Conservation (phyloP, 2,329 filamentous ascomycete species). For the Helicocarpus griseus region DNA sequence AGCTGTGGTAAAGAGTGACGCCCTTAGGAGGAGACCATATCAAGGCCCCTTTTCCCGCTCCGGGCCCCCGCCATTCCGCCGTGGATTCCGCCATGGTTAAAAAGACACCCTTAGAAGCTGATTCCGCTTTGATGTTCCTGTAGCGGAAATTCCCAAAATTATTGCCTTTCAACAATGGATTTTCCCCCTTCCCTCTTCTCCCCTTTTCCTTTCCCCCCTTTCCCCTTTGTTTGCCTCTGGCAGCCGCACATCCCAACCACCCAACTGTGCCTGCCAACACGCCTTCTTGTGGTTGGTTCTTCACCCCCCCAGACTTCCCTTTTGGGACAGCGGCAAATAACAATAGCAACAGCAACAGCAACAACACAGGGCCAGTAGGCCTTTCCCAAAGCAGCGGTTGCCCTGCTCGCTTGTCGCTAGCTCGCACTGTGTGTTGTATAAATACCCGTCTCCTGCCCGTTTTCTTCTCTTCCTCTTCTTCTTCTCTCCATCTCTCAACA, state of each 20-base stretch:
- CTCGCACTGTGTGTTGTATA: conserved; percentile 7
- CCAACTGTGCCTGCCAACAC: neutral
- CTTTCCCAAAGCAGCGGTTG: neutral
- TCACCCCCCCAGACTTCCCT: neutral
- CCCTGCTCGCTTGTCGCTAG: conserved; percentile 1
- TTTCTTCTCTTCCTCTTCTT: conserved; percentile 1
- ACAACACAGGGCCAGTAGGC: too few relatives aligned
- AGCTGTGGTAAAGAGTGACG: too few relatives aligned
- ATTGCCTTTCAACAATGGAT: neutral
- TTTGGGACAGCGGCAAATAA: neutral
- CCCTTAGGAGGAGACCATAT: too few relatives aligned
- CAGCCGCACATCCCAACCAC: too few relatives aligned
- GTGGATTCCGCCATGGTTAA: neutral
- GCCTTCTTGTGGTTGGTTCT: neutral
- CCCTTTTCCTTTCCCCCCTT: too few relatives aligned
- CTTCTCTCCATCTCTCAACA: neutral
- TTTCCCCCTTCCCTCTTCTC: too few relatives aligned
- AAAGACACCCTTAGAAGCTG: neutral
- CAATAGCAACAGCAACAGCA: too few relatives aligned
- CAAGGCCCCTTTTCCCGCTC: neutral
- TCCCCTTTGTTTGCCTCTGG: too few relatives aligned
- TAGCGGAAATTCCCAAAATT: neutral
- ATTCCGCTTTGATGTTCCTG: neutral
- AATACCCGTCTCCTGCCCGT: conserved; percentile 3
- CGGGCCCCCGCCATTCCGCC: neutral